These are phyloP conservation scores for Avena sativa DNA, from an alignment of 176 grass and related monocot genomes.

Conservation along the genomic window DNA sequence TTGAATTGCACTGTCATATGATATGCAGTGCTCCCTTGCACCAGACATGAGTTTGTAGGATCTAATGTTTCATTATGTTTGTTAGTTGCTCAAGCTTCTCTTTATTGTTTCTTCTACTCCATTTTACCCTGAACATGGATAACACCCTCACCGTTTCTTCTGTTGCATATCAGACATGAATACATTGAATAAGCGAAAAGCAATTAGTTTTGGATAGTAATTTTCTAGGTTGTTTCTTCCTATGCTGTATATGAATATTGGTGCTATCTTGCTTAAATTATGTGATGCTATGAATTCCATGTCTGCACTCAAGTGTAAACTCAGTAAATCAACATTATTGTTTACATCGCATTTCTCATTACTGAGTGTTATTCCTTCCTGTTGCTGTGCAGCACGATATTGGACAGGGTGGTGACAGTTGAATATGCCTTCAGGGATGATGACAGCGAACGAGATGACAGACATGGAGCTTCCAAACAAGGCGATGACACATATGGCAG, in stretches of 20 bases:
- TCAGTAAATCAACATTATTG: neutral
- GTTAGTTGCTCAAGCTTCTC: neutral
- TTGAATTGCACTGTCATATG: neutral
- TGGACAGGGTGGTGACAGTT: conserved; percentile 91
- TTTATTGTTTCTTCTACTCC: neutral
- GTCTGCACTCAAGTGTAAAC: too few species aligned
- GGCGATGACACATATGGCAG: conserved; percentile 57
- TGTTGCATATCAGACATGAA: conserved; percentile 1
- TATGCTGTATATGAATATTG: neutral
- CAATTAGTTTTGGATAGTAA: neutral
- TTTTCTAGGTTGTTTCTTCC: neutral
- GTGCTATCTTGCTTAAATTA: neutral
- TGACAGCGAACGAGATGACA: conserved; percentile 62
- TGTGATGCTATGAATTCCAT: neutral
- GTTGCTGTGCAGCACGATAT: conserved; percentile 64
- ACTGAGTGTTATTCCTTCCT: neutral
- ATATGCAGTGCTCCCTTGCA: neutral
- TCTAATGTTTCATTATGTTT: neutral
- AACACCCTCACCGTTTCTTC: neutral
- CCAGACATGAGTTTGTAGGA: neutral
- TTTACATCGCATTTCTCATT: conserved; percentile 20
- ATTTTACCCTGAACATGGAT: neutral
- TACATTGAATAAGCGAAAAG: neutral
- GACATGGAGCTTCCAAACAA: conserved; percentile 54
- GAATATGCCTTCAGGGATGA: conserved; percentile 94